Evolutionary conservation across 225 moss, liverwort and hornwort species (phyloP).

Genomic region (Anthoceros angustus): DNA sequence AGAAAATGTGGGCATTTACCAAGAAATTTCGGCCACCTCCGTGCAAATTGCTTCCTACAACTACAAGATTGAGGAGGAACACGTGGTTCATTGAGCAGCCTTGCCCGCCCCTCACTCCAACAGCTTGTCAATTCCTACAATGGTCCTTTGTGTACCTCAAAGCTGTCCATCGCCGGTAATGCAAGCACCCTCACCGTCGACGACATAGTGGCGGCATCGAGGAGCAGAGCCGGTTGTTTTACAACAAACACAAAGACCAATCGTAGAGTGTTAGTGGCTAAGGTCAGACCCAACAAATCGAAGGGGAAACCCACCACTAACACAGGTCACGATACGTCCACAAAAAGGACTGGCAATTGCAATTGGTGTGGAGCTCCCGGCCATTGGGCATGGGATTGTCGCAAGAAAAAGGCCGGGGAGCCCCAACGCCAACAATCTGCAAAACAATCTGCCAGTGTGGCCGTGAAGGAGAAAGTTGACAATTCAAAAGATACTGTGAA

Average conservation of each 20-base stretch:
- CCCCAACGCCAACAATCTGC: constrained; percentile 1
- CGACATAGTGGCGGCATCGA: neutral
- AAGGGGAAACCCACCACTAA: neutral
- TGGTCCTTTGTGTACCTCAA: neutral
- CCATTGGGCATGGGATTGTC: neutral
- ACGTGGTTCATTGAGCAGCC: constrained; percentile 1
- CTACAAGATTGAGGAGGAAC: neutral
- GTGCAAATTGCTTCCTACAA: neutral
- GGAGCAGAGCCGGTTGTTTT: neutral
- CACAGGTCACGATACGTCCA: neutral
- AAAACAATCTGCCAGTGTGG: neutral
- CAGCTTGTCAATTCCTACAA: neutral
- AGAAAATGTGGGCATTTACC: neutral
- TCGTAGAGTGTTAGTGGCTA: neutral
- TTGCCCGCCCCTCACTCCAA: neutral
- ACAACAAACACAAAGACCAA: neutral
- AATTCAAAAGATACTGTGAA: neutral
- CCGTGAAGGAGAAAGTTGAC: neutral
- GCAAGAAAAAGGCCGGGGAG: neutral
- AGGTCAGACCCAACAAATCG: neutral
- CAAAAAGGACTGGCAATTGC: neutral
- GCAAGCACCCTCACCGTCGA: neutral
- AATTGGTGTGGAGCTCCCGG: neutral
- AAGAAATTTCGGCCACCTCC: neutral
- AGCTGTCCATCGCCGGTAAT: neutral